These are phyloP conservation scores for Cryphonectria nitschkei DNA, from an alignment of 2,329 filamentous ascomycete species.

Conservation along the genomic window DNA sequence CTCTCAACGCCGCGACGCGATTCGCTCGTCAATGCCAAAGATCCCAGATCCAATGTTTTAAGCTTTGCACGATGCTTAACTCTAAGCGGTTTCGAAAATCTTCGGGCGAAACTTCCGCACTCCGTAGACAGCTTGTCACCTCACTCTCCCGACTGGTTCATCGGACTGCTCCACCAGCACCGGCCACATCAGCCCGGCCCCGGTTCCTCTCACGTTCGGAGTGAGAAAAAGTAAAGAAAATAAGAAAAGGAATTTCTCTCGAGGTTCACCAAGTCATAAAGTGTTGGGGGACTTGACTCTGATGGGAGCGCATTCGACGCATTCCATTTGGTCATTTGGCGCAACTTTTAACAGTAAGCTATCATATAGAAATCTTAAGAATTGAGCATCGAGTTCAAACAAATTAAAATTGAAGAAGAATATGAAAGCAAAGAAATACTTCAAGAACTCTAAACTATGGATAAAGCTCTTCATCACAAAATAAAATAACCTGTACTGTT, in stretches of 20 bases:
- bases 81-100: background rate
- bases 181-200: background rate
- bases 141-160: background rate
- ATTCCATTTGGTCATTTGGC: too few species aligned
- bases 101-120: background rate
- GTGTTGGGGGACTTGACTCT: background rate
- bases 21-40: background rate
- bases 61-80: conserved; percentile 1
- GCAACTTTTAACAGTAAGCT: too few species aligned
- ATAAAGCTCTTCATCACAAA: too few species aligned
- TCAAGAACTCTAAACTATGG: too few species aligned
- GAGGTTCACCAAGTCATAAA: background rate
- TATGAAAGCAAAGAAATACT: too few species aligned
- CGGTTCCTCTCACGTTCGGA: too few species aligned
- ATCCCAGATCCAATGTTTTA: background rate
- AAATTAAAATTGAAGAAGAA: too few species aligned
- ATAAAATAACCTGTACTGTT: too few species aligned
- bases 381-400: too few species aligned
- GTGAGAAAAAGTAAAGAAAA: background rate
- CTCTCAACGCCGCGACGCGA: background rate
- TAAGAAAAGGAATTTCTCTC: too few species aligned
- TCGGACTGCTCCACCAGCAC: background rate
- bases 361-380: too few species aligned
- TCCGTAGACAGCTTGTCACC: background rate
- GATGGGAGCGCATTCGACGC: too few species aligned